Evolutionary conservation across 1,284 basidiomycete species (phyloP), one percentile per base, ranked within the genome.

Genomic region (Erythrobasidium hasegawianum): DNA sequence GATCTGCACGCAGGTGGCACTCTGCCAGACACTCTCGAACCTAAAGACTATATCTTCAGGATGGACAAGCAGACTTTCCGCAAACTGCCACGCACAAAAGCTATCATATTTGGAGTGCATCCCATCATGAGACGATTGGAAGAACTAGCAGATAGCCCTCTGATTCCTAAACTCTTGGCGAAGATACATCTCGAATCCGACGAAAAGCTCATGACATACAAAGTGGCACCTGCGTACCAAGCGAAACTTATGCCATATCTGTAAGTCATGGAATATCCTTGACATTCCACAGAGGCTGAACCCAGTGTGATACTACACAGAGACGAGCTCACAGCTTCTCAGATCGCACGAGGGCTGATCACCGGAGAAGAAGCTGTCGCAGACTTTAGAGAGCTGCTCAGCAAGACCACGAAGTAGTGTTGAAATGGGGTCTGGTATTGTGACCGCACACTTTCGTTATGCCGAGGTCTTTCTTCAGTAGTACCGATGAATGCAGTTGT

Each of bases 31-130:
- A 76, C 78, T 59, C 70, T 79, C 8, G 77, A 73, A 64, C 76
- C 72, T 16, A 65, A 64, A 41, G 65, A 74, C 39, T 68, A 71
- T 45, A 45, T 74, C 22, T 69, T 74, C 49, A 69, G 73, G 22
- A 69, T 72, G 33, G 73, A 72, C 65, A 70, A 74, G 64, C 75
- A 81, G 72, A 80, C 79, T 3, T 81, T 81, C 72, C 76, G 79
- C 71, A 81, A 81, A 73, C 75, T 81, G 2, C 79, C 79, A 1
- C 71, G 74, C 22, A 75, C 77, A 1, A 73, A 74, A 40, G 77
- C 72, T 7, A 79, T 80, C 61, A 77, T 78, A 24, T 80, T 80
- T 62, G 79, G 79, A 45, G 79, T 81, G 0, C 79, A 79, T 67
- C 79, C 79, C 1, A 76, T 80, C 58, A 70, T 80, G 65, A 75